A percentile compares a stretch with the other conserved stretches of the same genome.
These are phyloP conservation scores for Pythium aristosporum DNA, from an alignment of 352 stramenopile genomes.

Conservation along the genomic window DNA sequence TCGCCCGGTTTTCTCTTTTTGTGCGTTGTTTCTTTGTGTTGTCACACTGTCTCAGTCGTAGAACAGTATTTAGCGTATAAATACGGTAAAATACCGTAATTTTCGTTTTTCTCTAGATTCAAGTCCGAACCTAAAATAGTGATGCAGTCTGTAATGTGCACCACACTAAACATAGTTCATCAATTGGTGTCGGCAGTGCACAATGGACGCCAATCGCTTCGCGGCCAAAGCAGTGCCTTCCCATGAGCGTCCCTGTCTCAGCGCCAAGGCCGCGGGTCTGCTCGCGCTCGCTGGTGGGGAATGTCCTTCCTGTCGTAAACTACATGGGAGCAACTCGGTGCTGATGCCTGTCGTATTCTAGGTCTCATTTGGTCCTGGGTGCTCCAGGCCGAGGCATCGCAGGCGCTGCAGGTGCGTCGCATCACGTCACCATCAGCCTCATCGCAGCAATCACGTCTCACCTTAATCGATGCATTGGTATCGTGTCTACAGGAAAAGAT, in stretches of 20 bases:
- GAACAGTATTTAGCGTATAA: not conserved
- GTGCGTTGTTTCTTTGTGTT: constrained; percentile 1
- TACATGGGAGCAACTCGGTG: not conserved
- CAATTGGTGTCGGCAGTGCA: not conserved
- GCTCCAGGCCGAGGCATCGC: constrained; percentile 15
- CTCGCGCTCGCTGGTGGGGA: not conserved
- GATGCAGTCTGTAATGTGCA: not conserved
- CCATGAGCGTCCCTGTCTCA: not conserved
- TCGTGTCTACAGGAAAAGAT: constrained; percentile 21
- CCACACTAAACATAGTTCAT: not conserved
- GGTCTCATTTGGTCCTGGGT: constrained; percentile 15
- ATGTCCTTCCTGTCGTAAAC: not conserved
- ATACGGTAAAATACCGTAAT: not conserved
- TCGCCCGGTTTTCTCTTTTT: not conserved
- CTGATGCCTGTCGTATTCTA: not conserved
- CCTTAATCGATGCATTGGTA: too few relatives aligned
- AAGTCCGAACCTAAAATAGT: not conserved
- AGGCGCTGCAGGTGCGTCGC: constrained; percentile 12
- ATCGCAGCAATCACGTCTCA: not conserved
- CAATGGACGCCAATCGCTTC: not conserved
- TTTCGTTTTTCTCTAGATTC: not conserved
- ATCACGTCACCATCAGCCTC: not conserved
- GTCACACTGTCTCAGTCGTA: constrained; percentile 7
- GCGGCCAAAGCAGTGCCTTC: not conserved
- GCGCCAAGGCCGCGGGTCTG: not conserved